These are phyloP conservation scores for Perkinsela sp. DNA, from an alignment of 208 protist genomes.

Conservation along the genomic window DNA sequence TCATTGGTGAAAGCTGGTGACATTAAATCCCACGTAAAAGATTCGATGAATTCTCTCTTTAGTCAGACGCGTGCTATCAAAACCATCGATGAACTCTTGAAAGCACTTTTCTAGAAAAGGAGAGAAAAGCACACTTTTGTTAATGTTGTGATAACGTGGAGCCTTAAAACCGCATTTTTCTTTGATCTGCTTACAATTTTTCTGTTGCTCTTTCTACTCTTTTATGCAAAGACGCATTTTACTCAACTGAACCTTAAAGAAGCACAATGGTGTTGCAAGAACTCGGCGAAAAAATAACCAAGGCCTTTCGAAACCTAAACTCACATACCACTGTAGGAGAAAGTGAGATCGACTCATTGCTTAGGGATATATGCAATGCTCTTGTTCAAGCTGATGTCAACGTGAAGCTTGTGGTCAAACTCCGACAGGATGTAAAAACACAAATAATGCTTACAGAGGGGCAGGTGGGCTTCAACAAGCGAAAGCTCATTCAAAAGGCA, in stretches of 20 bases:
- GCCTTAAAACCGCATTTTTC: no score
- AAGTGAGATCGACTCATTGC: slow-evolving; percentile 66
- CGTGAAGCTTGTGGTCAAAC: slow-evolving; percentile 61
- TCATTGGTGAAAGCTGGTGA: background rate
- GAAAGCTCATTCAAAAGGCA: slow-evolving; percentile 74
- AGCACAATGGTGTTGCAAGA: slow-evolving; percentile 68
- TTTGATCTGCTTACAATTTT: no score
- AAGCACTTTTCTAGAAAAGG: no score
- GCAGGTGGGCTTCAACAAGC: slow-evolving; percentile 75
- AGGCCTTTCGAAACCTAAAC: slow-evolving; percentile 67
- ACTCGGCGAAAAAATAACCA: slow-evolving; percentile 63
- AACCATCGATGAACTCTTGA: no score
- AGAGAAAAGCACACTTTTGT: no score
- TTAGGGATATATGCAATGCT: slow-evolving; percentile 78
- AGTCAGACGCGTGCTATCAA: no score
- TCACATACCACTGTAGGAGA: slow-evolving; percentile 71
- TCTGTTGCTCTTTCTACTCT: background rate
- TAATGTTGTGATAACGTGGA: no score
- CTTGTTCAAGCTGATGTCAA: slow-evolving; percentile 88
- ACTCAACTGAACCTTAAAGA: slow-evolving; percentile 1
- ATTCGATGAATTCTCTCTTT: background rate
- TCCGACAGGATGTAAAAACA: slow-evolving; percentile 70
- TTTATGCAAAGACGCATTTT: slow-evolving; percentile 2
- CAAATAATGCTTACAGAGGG: slow-evolving; percentile 69
- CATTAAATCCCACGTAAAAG: background rate